Evolutionary conservation across 345 rosid genomes (phyloP).

Genomic region (Sisymbrium altissimum): DNA sequence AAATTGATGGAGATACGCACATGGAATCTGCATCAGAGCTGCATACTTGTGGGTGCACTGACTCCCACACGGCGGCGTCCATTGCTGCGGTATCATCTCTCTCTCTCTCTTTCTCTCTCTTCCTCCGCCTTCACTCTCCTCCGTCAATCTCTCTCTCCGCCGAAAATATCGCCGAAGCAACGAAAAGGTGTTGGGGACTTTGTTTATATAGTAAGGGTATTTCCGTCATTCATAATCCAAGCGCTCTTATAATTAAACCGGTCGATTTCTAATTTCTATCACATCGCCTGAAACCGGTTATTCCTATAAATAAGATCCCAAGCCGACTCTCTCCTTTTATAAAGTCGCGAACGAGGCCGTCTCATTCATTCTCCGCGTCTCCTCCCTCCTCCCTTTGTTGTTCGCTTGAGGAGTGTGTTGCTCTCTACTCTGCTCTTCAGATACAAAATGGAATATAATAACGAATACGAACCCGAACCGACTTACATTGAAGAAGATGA

Average conservation of each 20-base stretch:
- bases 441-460: conserved; percentile 51
- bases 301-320: background rate
- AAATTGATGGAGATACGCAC: conserved; percentile 32
- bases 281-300: background rate
- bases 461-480: conserved; percentile 52
- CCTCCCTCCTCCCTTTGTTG: no score
- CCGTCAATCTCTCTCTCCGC: background rate
- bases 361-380: background rate
- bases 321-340: conserved; percentile 12
- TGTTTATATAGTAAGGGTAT: conserved; percentile 1
- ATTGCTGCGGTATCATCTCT: conserved; percentile 67
- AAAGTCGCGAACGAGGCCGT: background rate
- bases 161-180: conserved; percentile 21
- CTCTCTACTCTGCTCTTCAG: background rate
- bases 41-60: conserved; percentile 82
- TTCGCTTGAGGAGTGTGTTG: background rate
- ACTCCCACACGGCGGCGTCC: conserved; percentile 82
- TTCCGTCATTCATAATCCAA: background rate
- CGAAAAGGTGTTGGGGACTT: background rate
- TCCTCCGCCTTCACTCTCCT: conserved; percentile 18
- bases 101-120: no score
- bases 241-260: background rate
- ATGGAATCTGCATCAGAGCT: conserved; percentile 79
- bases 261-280: background rate
- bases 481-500: conserved; percentile 54